These are phyloP conservation scores for Pseudozyma thailandica DNA, from an alignment of 1,284 basidiomycete species.

Conservation along the genomic window DNA sequence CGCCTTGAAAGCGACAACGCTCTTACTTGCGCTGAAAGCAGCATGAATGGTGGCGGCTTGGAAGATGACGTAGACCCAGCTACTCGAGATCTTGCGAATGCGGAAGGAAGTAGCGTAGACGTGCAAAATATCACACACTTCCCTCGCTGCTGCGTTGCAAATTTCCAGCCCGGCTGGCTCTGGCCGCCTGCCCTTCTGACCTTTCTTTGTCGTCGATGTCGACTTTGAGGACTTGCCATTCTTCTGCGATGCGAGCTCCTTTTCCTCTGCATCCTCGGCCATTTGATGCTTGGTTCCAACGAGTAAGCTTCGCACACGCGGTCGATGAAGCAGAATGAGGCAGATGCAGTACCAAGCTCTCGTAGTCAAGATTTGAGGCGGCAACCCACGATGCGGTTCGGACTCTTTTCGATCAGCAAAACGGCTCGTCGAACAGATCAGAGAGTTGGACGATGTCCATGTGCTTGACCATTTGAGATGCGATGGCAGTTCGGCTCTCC, in stretches of 20 bases:
- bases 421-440: background rate
- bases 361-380: conserved; percentile 49
- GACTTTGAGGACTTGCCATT: conserved; percentile 3
- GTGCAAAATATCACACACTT: conserved; percentile 49
- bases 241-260: background rate
- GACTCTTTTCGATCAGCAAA: conserved; percentile 22
- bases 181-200: background rate
- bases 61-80: conserved; percentile 56
- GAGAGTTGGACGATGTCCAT: conserved; percentile 31
- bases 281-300: conserved; percentile 7
- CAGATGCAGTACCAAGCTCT: conserved; percentile 55
- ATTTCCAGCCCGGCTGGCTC: conserved; percentile 44
- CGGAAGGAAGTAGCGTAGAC: conserved; percentile 50
- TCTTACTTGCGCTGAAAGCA: conserved; percentile 40
- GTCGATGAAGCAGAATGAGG: conserved; percentile 47
- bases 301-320: conserved; percentile 40
- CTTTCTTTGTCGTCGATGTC: background rate
- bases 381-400: conserved; percentile 33
- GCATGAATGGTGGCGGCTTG: conserved; percentile 52
- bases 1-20: conserved; percentile 44
- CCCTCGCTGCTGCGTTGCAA: conserved; percentile 43
- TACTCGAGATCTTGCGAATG: conserved; percentile 49
- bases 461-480: conserved; percentile 44
- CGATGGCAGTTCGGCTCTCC: conserved; percentile 33
- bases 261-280: background rate